Base-by-base conservation (phyloP, 768 basidiomycete species). In the Auriscalpium orientale region DNA sequence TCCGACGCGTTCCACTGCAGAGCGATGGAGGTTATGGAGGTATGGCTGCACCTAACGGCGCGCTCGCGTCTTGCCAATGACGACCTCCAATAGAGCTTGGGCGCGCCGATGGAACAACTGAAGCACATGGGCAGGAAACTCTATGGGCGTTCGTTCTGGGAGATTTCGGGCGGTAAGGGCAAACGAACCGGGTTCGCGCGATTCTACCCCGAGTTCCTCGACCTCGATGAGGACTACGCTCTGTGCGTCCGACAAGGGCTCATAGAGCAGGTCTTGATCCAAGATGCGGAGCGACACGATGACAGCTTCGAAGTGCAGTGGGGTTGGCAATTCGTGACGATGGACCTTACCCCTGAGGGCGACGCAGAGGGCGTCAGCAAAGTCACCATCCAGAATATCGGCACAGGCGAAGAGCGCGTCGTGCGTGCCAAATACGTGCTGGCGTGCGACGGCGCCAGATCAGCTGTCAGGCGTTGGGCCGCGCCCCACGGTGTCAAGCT, bases 1-100 rank as follows among this genome's bases (percentile, higher is more conserved):
- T 56, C 55, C 12, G 55, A 56, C 44, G 55, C 55, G 12, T 56
- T 56, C 22, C 55, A 56, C 21, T 52, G 48, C 43, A 44, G 55
- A 6, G 45, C 46, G 22, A 56, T 56, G 55, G 55, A 56, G 40
- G 38, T 56, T 34, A 51, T 56, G 55, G 46, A 55, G 37, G 54
- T 55, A 18, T 15, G 50, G n/a, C n/a, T 36, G 8, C 18, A 16
- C 4, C n/a, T 4, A 11, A 12, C 13, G 1, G 11, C 4, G 21
- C 44, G 8, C 10, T 53, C 46, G 18, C 11, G 34, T 16, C 10
- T 36, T 9, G 22, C 15, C 36, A 33, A 38, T 22, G 18, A 49
- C 15, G 13, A 21, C 15, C 15, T 35, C 16, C n/a, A 22, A 8
- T 49, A 56, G 55, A 56, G 55, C 55, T 51, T 56, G n/a, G 55